Evolutionary conservation across 2,329 filamentous ascomycete genomes (phyloP), one percentile per base, ranked within the genome.

Genomic region (Coniella lustricola): DNA sequence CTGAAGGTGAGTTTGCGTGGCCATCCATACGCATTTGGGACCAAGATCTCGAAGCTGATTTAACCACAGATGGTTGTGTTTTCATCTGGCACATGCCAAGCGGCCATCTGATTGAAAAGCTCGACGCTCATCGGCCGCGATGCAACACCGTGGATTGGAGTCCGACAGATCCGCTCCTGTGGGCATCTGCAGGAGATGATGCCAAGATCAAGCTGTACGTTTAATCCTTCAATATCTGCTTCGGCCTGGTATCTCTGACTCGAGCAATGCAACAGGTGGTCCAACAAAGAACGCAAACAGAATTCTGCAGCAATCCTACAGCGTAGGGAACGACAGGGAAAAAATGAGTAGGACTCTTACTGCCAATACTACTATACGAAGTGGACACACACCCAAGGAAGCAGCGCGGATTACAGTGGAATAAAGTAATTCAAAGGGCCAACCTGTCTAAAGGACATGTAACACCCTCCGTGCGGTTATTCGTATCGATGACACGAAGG

Each of bases 71-170:
- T 54, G 81, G 81, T 2, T 75, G 77, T 48, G 77, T 97, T 36
- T 85, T 89, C 62, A 87, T 98, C 53, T 97, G 90, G 89, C 87
- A 95, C 64, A 93, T 89, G 64, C 84, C 83, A 49, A 88, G 85
- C 32, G 89, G 88, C 5, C 73, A 77, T 5, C 74, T 85, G 1
- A 81, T 98, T 5, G 87, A 90, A 60, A 83, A 79, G 41, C 71
- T 97, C 3, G 76, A 81, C 29, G 90, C 83, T 0, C 91, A 97
- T 58, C 70, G 72, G 7, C 76, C 78, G 12, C 84, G 89, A 31
- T 91, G 93, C 55, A 97, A 96, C 62, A 80, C 88, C 7, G 86
- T 94, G 33, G 77, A 85, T 18, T 98, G 93, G 91, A 93, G 91
- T 59, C 90, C 93, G 1, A 75, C 71, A 10, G 81, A 96, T 60